These are phyloP conservation scores for Penstemon newberryi DNA, from an alignment of 257 asterid genomes.

Conservation along the genomic window DNA sequence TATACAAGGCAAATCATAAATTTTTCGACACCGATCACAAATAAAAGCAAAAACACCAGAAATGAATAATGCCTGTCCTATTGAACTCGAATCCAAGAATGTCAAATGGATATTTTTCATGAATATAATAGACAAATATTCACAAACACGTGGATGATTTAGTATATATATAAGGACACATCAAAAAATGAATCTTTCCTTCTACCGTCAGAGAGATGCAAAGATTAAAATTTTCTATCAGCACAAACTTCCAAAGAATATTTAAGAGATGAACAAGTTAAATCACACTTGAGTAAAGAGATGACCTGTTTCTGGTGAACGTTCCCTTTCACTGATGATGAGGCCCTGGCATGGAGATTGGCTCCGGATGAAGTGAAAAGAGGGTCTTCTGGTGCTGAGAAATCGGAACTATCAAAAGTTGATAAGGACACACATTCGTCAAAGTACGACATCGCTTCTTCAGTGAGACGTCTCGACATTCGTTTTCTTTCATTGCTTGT, in stretches of 20 bases:
- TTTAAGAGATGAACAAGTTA: background rate
- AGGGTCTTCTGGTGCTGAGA: constrained; percentile 89
- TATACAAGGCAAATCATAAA: too few relatives aligned
- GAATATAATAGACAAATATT: background rate
- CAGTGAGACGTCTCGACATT: constrained; percentile 77
- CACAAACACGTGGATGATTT: background rate
- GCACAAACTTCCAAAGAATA: constrained; percentile 3
- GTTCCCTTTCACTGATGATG: constrained; percentile 42
- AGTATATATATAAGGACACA: background rate
- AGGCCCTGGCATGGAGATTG: constrained; percentile 20
- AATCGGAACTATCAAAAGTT: constrained; percentile 93
- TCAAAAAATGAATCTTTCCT: background rate
- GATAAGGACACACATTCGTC: constrained; percentile 93
- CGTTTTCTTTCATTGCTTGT: constrained; percentile 76
- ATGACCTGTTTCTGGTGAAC: constrained; percentile 52
- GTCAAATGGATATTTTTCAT: background rate
- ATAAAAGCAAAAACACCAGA: background rate
- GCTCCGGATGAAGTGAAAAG: constrained; percentile 44
- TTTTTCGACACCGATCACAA: background rate
- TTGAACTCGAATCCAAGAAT: too few relatives aligned
- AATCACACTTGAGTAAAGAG: constrained; percentile 19
- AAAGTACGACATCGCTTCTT: constrained; percentile 88
- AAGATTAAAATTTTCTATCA: background rate
- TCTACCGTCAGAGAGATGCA: background rate
- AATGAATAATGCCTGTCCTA: too few relatives aligned